Base-by-base conservation (phyloP, 1,284 basidiomycete genomes). In the Papiliotrema terrestris region DNA sequence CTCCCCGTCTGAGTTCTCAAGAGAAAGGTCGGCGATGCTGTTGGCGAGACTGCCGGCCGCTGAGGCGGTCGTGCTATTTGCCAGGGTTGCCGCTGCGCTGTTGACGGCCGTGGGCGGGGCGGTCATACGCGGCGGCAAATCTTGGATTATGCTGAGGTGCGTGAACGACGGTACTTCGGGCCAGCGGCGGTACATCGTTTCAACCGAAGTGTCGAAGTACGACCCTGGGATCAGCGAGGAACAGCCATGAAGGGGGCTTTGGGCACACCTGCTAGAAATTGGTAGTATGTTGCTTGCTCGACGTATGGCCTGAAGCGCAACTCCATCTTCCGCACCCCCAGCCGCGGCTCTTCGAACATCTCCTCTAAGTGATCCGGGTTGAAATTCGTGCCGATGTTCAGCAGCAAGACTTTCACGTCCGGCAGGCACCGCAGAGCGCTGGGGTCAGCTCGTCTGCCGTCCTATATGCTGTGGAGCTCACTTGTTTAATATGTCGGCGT, bases 381-480 rank as follows among this genome's bases (percentile, higher is more conserved):
- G 44, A 78, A 78, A 57, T 77, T 77, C 8, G 76, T 77, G 8
- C 77, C 77, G 49, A 78, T 61, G 57, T 76, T 75, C 41, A 78
- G 60, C 47, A 71, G 57, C 42, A 78, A 57, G 0, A 66, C 65
- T 29, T 60, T 55, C 8, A 76, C 51, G n/a, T 55, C 49, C 2
- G 69, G 70, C 11, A 75, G 57, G 55, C 71, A 68, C 35, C 74
- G 59, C 39, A 77, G 68, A 8, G 69, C 63, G 51, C 74, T 75
- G 25, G 15, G 20, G 25, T 46, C 23, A 59, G 53, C 37, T 23
- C 11, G 14, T 25, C 38, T 20, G 35, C 32, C 3, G 26, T 23
- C 8, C n/a, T 9, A 17, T 25, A 25, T 15, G 43, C 44, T 26
- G 9, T 8, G 36, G 48, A 22, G 36, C 66, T 57, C 43, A 76